Evolutionary conservation across 768 basidiomycete genomes (phyloP).

Genomic region (Pulveroboletus frians): DNA sequence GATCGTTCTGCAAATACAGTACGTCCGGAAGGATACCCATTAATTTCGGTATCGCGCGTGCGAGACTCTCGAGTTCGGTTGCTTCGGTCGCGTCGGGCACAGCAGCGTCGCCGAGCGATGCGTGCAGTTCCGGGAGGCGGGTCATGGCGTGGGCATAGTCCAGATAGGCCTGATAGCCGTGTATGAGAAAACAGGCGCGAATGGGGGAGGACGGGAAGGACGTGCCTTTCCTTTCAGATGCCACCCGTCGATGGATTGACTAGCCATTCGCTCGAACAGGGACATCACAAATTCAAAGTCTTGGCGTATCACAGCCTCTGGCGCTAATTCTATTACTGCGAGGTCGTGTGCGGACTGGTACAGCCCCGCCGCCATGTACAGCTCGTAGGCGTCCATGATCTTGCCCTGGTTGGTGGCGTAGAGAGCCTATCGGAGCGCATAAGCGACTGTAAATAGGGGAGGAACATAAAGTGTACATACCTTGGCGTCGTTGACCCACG

Average conservation of each 20-base stretch:
- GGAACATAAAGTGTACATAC: conserved; percentile 33
- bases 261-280: conserved; percentile 65
- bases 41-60: conserved; percentile 56
- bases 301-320: conserved; percentile 70
- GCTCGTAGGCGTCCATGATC: conserved; percentile 69
- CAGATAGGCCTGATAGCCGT: conserved; percentile 48
- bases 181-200: conserved; percentile 5
- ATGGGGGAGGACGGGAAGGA: background rate
- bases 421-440: conserved; percentile 49
- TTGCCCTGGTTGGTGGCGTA: conserved; percentile 56
- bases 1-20: conserved; percentile 50
- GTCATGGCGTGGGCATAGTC: conserved; percentile 68
- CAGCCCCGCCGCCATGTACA: conserved; percentile 65
- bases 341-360: conserved; percentile 77
- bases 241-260: conserved; percentile 65
- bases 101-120: conserved; percentile 37
- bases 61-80: conserved; percentile 55
- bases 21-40: conserved; percentile 67
- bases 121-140: conserved; percentile 52
- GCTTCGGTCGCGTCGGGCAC: conserved; percentile 44
- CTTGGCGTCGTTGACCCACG: conserved; percentile 91
- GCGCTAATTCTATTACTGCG: conserved; percentile 80
- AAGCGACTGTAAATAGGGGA: background rate
- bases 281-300: conserved; percentile 54
- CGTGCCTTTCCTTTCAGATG: conserved; percentile 75